Base-by-base conservation (phyloP, 2,329 filamentous ascomycete species). In the Xylaria sp. region DNA sequence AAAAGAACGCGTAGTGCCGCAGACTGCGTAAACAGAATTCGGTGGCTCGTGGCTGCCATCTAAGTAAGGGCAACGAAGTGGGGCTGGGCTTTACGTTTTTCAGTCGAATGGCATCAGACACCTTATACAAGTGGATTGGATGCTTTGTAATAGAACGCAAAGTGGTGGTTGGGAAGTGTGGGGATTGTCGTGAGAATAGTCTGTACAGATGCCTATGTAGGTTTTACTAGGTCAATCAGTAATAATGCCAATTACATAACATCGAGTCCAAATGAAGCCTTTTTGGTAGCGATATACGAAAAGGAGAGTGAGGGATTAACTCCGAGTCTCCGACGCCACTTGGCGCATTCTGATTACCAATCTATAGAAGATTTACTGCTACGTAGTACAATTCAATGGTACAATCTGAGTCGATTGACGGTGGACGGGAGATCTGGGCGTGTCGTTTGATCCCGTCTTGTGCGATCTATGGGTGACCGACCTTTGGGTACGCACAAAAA, bases 371-470 rank as follows among this genome's bases (percentile, higher is more conserved):
- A 5, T 17, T 13, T 51, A 49, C 46, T 2, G 11, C 9, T 26
- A 48, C n/a, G n/a, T n/a, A n/a, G n/a, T n/a, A n/a, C 20, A 48
- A 15, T 13, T 48, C 11, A 48, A 48, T 23, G 48, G 26, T 17
- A 13, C 48, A 6, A 3, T 6, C 20, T 6, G 7, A 31, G 10
- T 4, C 48, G 31, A 51, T 51, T 51, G 23, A 54, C 31, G 13
- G 26, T 3, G 9, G 28, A 15, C 48, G 11, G 51, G 15, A 38
- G 36, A 56, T 48, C 20, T 9, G 20, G 15, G 49, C 49, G n/a
- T 48, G 23, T 59, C 31, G 51, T 64, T 59, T 59, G 54, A 51
- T 59, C 54, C 54, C 31, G 33, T 17, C 31, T 64, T 44, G 48
- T 57, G 49, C 9, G 40, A 61, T 49, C 49, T 42, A 61, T 38